Base-by-base conservation (phyloP, 768 basidiomycete species). In the Pleurotus citrinopileatus region DNA sequence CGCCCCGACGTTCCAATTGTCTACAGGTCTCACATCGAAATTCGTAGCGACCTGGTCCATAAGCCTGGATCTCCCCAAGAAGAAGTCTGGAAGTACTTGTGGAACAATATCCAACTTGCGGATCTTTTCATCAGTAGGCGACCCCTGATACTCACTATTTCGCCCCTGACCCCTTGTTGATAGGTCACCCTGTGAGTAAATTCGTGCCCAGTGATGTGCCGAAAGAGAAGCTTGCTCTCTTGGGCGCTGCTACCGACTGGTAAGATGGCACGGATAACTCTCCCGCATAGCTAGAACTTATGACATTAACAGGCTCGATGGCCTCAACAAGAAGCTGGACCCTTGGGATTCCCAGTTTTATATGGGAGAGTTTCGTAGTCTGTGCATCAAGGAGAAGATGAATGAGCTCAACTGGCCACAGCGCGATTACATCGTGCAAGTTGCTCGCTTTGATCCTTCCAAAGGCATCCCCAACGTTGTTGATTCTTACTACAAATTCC, bases 11-110 rank as follows among this genome's bases (percentile, higher is more conserved):
- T 94, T 43, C 94, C 94, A 51, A 92, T 97, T 64, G 76, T 95
- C 59, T 98, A 95, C 68, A 86, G 94, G 42, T 96, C 93, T 50
- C 94, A 97, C 75, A 97, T 97, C 57, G 94, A 98, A 73, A 94
- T 89, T 60, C 86, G 88, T 44, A 88, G 88, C 60, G 90, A 94
- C 66, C 85, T 97, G 37, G 84, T 92, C 20, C 89, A 94, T 67
- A 76, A 83, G 22, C 73, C 83, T 20, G 87, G 86, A 26, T 93
- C 92, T 10, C 89, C 91, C 19, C 93, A 95, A 64, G 84, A 88
- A 64, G 87, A 90, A 60, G 93, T 95, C 15, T 98, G 94, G 94
- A 82, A 94, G 62, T 98, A 94, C 70, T 80, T 98, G 12, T 97
- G 89, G 88, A 86, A 91, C 61, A 94, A 91, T 69, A 93, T 98